These are phyloP conservation scores for Tricholoma furcatifolium DNA, from an alignment of 768 basidiomycete genomes.

Conservation along the genomic window DNA sequence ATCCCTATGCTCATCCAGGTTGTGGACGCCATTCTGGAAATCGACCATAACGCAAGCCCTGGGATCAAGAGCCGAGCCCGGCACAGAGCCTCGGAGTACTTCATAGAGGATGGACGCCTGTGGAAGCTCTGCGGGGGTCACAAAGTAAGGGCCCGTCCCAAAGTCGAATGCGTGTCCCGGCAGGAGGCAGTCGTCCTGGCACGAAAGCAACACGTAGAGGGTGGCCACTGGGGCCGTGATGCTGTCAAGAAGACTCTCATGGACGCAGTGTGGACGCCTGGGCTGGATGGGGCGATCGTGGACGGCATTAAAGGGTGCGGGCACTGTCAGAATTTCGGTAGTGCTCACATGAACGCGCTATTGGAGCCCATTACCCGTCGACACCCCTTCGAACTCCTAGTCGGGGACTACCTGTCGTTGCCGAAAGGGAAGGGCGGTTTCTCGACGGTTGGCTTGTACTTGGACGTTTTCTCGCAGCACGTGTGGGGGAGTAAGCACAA, in stretches of 20 bases:
- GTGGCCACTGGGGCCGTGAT: slow-evolving; percentile 35
- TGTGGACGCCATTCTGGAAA: no score
- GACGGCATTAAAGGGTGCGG: no score
- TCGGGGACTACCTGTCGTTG: slow-evolving; percentile 20
- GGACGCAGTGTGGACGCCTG: no score
- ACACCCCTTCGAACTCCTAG: slow-evolving; percentile 38
- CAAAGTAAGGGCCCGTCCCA: slow-evolving; percentile 12
- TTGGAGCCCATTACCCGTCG: no score
- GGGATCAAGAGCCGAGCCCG: slow-evolving; percentile 17
- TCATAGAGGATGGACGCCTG: slow-evolving; percentile 24
- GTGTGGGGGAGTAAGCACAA: slow-evolving; percentile 31
- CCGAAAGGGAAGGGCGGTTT: slow-evolving; percentile 31
- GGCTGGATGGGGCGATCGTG: no score
- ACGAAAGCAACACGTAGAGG: slow-evolving; percentile 15
- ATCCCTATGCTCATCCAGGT: not conserved
- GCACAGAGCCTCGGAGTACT: no score
- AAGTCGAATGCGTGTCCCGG: slow-evolving; percentile 27
- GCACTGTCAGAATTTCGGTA: no score
- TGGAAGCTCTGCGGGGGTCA: slow-evolving; percentile 23
- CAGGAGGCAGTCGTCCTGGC: slow-evolving; percentile 24
- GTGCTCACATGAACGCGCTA: no score
- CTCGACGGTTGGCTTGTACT: no score
- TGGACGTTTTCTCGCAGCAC: slow-evolving; percentile 18
- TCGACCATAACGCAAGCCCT: slow-evolving; percentile 11
- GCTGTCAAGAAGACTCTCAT: slow-evolving; percentile 27